Percentiles rank a stretch among this genome's conserved stretches.
Conservation (phyloP, 148 eudicot genomes). For the Cornus kousa region DNA sequence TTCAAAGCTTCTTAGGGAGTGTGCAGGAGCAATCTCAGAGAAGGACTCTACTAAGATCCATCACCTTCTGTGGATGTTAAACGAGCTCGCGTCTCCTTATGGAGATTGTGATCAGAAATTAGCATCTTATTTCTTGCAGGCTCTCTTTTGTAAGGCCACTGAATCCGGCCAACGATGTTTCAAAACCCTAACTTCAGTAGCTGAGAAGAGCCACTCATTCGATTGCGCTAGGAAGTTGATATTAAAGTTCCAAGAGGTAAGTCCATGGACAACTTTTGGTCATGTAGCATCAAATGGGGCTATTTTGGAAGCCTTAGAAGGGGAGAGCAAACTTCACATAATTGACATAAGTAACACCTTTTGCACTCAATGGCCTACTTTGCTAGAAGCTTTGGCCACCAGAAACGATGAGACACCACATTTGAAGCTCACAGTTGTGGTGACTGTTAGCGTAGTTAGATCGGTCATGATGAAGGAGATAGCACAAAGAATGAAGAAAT, state of each 20-base stretch:
- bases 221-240: slow-evolving; percentile 45
- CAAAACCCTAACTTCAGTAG: slow-evolving; percentile 37
- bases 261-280: slow-evolving; percentile 61
- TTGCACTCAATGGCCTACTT: slow-evolving; percentile 61
- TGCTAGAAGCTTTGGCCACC: slow-evolving; percentile 56
- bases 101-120: slow-evolving; percentile 55
- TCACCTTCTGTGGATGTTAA: slow-evolving; percentile 52
- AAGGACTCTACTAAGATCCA: slow-evolving; percentile 46
- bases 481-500: slow-evolving; percentile 47
- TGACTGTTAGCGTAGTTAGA: slow-evolving; percentile 14
- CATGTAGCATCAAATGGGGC: slow-evolving; percentile 61
- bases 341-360: slow-evolving; percentile 49
- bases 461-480: slow-evolving; percentile 45
- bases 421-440: slow-evolving; percentile 45
- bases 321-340: slow-evolving; percentile 45
- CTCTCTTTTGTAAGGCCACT: slow-evolving; percentile 46
- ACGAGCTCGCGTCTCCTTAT: slow-evolving; percentile 52
- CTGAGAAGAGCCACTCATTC: slow-evolving; percentile 42
- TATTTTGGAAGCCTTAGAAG: slow-evolving; percentile 48
- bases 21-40: slow-evolving; percentile 39
- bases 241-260: slow-evolving; percentile 49
- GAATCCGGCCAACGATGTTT: slow-evolving; percentile 42
- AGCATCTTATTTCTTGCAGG: slow-evolving; percentile 53
- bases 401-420: slow-evolving; percentile 47
- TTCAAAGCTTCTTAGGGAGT: slow-evolving; percentile 34